Conservation (phyloP, 2,329 filamentous ascomycete genomes). For the Tothia fuscella region DNA sequence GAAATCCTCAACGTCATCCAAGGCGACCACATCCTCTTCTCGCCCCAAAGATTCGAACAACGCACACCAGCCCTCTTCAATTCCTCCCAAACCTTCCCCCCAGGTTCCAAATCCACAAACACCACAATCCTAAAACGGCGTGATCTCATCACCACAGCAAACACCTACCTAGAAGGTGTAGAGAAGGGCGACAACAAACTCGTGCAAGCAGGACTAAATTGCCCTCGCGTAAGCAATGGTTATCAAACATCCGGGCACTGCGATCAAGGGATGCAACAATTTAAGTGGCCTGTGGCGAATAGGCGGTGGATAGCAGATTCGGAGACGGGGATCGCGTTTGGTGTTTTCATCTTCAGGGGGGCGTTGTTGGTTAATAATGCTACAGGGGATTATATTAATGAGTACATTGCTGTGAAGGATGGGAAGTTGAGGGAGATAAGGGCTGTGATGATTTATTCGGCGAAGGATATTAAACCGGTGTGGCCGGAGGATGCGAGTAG, state of each 20-base stretch:
- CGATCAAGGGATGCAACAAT: not conserved
- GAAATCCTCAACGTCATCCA: not conserved
- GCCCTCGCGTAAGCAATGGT: not conserved
- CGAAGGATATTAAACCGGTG: not conserved
- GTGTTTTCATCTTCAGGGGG: not conserved
- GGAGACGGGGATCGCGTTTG: not conserved
- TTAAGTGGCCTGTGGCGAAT: constrained; percentile 1
- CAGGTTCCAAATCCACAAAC: not conserved
- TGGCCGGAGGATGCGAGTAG: not conserved
- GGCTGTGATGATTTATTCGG: not conserved
- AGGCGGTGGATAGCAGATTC: not conserved
- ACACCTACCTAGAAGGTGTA: not conserved
- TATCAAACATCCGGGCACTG: not conserved
- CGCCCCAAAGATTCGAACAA: not conserved
- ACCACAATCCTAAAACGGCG: not conserved
- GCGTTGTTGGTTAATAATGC: not conserved
- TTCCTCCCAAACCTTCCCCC: not conserved
- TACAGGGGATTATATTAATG: not conserved
- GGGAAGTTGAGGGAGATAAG: constrained; percentile 2
- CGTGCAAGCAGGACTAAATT: not conserved
- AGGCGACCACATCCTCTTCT: not conserved
- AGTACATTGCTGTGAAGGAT: constrained; percentile 2
- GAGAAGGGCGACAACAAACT: not conserved
- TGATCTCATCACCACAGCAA: not conserved
- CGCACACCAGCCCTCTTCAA: constrained; percentile 1